These are phyloP conservation scores for Petasospora rhodanensis DNA, from an alignment of 1,139 yeast genomes.

Conservation along the genomic window DNA sequence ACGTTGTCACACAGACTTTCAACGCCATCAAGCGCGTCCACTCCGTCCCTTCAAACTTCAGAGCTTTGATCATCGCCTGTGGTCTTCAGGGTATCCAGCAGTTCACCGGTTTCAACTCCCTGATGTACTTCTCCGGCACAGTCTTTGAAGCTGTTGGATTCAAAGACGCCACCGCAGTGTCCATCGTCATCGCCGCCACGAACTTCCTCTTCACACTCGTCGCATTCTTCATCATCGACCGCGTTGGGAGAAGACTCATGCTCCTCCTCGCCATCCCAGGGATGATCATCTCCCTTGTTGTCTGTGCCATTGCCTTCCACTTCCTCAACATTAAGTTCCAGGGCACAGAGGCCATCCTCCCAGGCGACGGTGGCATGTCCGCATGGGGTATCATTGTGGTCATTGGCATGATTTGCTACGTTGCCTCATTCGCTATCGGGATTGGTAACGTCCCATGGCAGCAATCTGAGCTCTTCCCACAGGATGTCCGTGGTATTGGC, in stretches of 20 bases:
- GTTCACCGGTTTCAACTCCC: conserved; percentile 90
- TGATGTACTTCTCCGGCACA: conserved; percentile 90
- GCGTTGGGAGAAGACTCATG: conserved; percentile 79
- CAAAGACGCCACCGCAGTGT: conserved; percentile 83
- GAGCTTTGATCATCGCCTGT: conserved; percentile 86
- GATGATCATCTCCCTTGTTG: conserved; percentile 69
- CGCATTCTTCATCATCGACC: conserved; percentile 81
- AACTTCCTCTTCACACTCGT: conserved; percentile 80
- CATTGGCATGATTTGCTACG: conserved; percentile 78
- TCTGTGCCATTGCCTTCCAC: conserved; percentile 88
- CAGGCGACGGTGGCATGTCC: conserved; percentile 38
- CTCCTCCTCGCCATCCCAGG: conserved; percentile 72
- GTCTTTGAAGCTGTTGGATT: conserved; percentile 88
- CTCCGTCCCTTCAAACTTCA: conserved; percentile 69
- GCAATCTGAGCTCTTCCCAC: conserved; percentile 91
- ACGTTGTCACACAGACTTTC: conserved; percentile 49
- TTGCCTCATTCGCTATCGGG: conserved; percentile 88
- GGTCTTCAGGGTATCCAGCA: conserved; percentile 95
- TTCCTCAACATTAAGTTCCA: conserved; percentile 58
- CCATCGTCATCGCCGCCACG: conserved; percentile 87
- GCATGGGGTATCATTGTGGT: conserved; percentile 89
- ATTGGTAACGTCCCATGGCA: conserved; percentile 99
- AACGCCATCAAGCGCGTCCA: conserved; percentile 68
- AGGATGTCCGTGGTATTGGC: conserved; percentile 88
- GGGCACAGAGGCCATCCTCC: conserved; percentile 40